phyloP scores from a whole-genome alignment of 768 basidiomycete genomes.

The Naganishia onofrii region DNA sequence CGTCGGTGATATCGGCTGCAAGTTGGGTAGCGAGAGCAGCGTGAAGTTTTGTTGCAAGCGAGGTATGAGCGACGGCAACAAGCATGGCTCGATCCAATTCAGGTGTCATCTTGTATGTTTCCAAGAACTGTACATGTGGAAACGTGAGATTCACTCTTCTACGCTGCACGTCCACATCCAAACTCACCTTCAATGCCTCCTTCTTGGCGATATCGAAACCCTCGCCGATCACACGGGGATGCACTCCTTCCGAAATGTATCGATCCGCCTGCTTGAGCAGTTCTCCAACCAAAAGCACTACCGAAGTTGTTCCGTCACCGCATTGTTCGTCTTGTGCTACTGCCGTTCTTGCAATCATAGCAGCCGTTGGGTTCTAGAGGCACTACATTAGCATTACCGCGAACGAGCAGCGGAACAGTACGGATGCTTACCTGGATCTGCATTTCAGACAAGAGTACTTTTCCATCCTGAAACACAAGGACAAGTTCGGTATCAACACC shows the following conservation, averaged over 20 bases:
- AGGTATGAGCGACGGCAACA: constrained; percentile 91
- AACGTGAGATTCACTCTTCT: not conserved
- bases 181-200: constrained; percentile 76
- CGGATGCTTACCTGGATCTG: constrained; percentile 63
- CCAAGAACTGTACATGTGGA: constrained; percentile 68
- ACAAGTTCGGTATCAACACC: constrained; percentile 1
- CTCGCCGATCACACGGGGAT: constrained; percentile 90
- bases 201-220: constrained; percentile 98
- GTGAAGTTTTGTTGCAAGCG: constrained; percentile 89
- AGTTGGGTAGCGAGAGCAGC: constrained; percentile 77
- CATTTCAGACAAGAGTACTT: constrained; percentile 97
- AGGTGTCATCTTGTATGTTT: constrained; percentile 70
- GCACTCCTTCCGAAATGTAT: constrained; percentile 95
- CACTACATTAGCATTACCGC: not conserved
- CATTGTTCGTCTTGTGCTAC: constrained; percentile 98
- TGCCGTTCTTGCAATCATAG: constrained; percentile 97
- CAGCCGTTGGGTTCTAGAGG: constrained; percentile 82
- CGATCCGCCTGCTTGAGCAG: constrained; percentile 96
- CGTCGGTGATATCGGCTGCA: constrained; percentile 89
- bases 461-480: constrained; percentile 66
- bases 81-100: constrained; percentile 82
- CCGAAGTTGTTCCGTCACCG: constrained; percentile 96
- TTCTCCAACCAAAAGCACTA: constrained; percentile 92
- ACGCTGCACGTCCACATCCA: constrained; percentile 20
- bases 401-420: constrained; percentile 37